phyloP scores from a whole-genome alignment of 2,329 filamentous ascomycete genomes.

The Aspergillus tanneri region DNA sequence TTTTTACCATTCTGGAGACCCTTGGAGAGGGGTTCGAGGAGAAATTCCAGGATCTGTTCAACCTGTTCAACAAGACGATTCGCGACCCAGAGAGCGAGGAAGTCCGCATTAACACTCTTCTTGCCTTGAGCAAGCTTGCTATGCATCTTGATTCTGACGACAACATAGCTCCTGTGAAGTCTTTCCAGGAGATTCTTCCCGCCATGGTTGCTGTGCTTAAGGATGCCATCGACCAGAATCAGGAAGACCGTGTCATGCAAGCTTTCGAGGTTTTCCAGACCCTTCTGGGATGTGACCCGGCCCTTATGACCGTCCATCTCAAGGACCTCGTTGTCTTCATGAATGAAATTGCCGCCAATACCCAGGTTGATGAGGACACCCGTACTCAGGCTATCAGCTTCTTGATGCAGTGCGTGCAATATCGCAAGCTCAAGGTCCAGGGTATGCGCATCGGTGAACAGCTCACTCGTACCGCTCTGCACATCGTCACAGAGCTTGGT shows the following conservation, averaged over 20 bases:
- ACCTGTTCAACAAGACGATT: constrained; percentile 82
- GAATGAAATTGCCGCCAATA: constrained; percentile 79
- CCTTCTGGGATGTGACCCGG: constrained; percentile 83
- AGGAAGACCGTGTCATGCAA: constrained; percentile 86
- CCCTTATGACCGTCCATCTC: constrained; percentile 80
- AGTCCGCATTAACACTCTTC: constrained; percentile 90
- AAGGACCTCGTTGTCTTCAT: constrained; percentile 91
- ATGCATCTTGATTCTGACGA: constrained; percentile 87
- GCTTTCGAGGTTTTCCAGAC: constrained; percentile 97
- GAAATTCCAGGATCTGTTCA: constrained; percentile 75
- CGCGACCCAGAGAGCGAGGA: constrained; percentile 86
- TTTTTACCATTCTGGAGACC: constrained; percentile 87
- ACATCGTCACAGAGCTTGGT: constrained; percentile 86
- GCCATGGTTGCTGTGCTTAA: constrained; percentile 88
- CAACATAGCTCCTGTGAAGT: constrained; percentile 68
- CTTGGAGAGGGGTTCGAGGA: constrained; percentile 81
- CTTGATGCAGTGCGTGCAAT: constrained; percentile 87
- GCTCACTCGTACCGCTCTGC: constrained; percentile 81
- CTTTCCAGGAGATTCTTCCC: constrained; percentile 78
- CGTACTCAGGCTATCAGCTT: constrained; percentile 89
- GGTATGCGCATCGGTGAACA: constrained; percentile 81
- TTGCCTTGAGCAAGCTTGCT: constrained; percentile 82
- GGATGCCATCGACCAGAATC: constrained; percentile 71
- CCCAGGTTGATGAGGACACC: constrained; percentile 75
- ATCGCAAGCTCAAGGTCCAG: constrained; percentile 94